Evolutionary conservation across 139 green algal genomes (phyloP).

Genomic region (Limnomonas spitsbergensis): DNA sequence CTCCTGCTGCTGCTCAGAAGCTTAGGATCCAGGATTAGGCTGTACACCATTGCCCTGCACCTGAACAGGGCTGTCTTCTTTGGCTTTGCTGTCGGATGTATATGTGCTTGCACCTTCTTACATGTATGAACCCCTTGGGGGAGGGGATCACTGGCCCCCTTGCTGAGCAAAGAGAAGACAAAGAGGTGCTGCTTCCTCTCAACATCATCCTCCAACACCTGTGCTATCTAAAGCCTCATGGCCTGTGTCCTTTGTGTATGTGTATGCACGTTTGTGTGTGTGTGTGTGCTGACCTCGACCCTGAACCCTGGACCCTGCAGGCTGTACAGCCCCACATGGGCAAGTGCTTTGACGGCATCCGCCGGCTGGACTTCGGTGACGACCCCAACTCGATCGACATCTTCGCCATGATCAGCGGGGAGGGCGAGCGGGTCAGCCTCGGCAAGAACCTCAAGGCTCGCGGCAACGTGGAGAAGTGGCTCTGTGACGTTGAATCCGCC

Average conservation of each 20-base stretch:
- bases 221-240: no score
- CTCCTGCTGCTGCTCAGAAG: neutral
- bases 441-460: constrained; percentile 80
- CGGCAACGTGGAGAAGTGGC: constrained; percentile 81
- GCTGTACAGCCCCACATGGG: constrained; percentile 85
- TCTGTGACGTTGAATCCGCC: constrained; percentile 65
- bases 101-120: no score
- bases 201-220: no score
- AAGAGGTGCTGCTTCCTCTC: no score
- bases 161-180: no score
- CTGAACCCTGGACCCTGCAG: no score
- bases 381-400: constrained; percentile 78
- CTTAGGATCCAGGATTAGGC: neutral
- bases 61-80: neutral
- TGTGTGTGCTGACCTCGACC: no score
- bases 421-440: constrained; percentile 70
- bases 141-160: no score
- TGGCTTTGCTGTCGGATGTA: neutral
- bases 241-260: no score
- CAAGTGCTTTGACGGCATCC: constrained; percentile 89
- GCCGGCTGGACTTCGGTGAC: constrained; percentile 75
- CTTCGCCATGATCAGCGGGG: constrained; percentile 70
- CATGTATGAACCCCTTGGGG: no score
- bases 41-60: neutral
- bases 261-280: no score